Evolutionary conservation across 768 basidiomycete genomes (phyloP), one percentile per base, ranked within the genome.

Genomic region (Lactifluus piperatus): DNA sequence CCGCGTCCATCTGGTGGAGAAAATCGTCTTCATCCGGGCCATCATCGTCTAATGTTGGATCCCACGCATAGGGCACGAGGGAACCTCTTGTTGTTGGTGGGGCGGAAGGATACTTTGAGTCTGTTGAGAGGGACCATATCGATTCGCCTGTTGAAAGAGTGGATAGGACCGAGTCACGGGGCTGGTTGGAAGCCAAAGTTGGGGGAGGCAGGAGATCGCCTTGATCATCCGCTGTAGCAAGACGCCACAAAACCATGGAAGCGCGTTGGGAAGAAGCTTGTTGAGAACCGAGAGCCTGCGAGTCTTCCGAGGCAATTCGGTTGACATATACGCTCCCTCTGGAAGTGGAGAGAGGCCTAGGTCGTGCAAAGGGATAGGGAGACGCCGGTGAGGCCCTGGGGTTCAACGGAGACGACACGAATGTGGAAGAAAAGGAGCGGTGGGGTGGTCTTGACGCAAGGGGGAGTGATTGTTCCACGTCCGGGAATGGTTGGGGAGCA

Each of bases 21-120:
- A 80, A 68, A 67, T 94, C 92, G 66, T 93, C 91, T 16, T 85
- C 85, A 68, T 88, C 86, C 1, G 74, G 72, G 0, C 75, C 78
- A n/a, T 77, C 76, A 62, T 76, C 73, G 65, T 88, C 86, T 18
- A 73, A 37, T 4, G 73, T 74, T 0, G 87, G 88, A 65, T 88
- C 86, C 66, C 86, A 88, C 13, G 77, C 85, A 66, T 88, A 90
- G 1, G 88, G 79, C 0, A 88, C 73, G 30, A 89, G 72, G n/a
- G 71, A 68, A 18, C 68, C 69, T 16, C 64, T 60, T 52, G 62
- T 65, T 62, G 71, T 52, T 22, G 65, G 50, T 5, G 64, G 46
- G 43, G 74, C 75, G 8, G 69, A 71, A 7, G 87, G 87, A 67
- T 86, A 90, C 68, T 88, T 88, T 10, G 83, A 84, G 66, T 80